Base-by-base conservation (phyloP, 345 rosid genomes). In the Gossypium ekmanianum region DNA sequence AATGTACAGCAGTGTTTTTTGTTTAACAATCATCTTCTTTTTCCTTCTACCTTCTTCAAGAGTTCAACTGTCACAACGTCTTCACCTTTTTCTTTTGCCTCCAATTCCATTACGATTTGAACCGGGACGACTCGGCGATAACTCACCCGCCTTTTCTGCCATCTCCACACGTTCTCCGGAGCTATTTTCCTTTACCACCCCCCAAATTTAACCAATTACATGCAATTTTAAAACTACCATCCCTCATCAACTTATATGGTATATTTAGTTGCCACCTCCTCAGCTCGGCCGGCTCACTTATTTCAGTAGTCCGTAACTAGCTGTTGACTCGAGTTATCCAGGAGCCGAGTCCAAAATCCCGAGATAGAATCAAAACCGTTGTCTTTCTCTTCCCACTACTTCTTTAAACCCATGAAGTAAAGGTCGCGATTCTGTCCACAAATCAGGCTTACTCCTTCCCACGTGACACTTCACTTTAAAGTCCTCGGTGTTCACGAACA, bases 351-450 rank as follows among this genome's bases (percentile, higher is more conserved):
- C 82, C 74, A 72, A 63, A 76, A 66, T 59, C 81, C 85, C 85
- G 81, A 79, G 77, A 76, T 73, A 70, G 82, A 75, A 77, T 71
- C 76, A 70, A 74, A 50, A 75, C 7, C 13, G 17, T 26, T 11
- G 17, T 2, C 22, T 72, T 51, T 57, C 29, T n/a, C 51, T 20
- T 26, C 16, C 50, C n/a, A 5, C 7, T 47, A 13, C 14, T 29
- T 10, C 20, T n/a, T 54, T 48, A 2, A 87, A 75, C 41, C 87
- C 88, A 39, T 84, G 87, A 61, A 92, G 97, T 79, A 94, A 79
- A 66, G 98, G 98, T 51, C 93, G 87, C 59, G 93, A 88, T 80
- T 92, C 98, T 18, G 85, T 84, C 91, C 92, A 79, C 56, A 84
- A 82, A 75, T 90, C 94, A 1, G 81, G 71, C 78, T 83, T 82